Conservation (phyloP, 257 asterid species). For the Solanum appendiculatum region DNA sequence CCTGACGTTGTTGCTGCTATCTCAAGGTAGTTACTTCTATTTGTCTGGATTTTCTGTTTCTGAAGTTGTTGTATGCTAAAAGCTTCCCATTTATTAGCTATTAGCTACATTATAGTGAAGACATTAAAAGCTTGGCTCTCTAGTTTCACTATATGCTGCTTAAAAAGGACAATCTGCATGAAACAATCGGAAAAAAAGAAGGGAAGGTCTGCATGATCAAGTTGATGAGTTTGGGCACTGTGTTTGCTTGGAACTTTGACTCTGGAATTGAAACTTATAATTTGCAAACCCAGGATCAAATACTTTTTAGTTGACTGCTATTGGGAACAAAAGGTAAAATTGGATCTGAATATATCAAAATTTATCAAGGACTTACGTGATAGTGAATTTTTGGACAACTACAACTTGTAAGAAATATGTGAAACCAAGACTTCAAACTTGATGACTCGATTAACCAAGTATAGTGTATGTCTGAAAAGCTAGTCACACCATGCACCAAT, state of each 20-base stretch:
- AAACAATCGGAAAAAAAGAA: neutral
- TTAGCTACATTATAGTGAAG: neutral
- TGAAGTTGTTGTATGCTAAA: neutral
- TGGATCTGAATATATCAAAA: neutral
- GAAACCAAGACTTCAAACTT: neutral
- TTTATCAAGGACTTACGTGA: neutral
- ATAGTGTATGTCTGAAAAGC: neutral
- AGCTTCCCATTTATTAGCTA: neutral
- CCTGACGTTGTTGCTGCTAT: conserved; percentile 81
- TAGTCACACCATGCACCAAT: neutral
- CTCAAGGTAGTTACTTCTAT: conserved; percentile 46
- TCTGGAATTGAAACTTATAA: neutral
- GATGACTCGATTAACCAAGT: neutral
- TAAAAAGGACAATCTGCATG: neutral
- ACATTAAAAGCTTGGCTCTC: neutral
- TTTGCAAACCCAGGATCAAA: neutral
- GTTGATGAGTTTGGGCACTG: neutral
- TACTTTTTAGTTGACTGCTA: neutral
- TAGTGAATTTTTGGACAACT: neutral
- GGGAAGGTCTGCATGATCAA: neutral
- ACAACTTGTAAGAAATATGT: neutral
- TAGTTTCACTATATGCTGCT: neutral
- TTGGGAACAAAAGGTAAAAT: neutral
- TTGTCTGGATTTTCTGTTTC: neutral
- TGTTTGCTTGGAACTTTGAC: neutral